Percentiles rank a stretch among this genome's conserved stretches.
Conservation (phyloP, 805 yeast species). For the Monosporozyma yasuniensis region DNA sequence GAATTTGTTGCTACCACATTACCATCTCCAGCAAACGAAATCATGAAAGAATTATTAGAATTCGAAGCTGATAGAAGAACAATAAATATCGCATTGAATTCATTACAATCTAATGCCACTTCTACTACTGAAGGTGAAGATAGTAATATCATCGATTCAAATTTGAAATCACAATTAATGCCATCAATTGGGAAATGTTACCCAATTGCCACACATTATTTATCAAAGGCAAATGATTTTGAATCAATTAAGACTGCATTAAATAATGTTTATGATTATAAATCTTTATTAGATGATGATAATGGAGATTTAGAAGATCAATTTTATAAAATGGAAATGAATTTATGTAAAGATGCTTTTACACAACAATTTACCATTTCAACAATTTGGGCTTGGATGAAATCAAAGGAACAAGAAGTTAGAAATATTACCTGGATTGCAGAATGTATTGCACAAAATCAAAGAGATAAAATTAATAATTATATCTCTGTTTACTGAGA, state of each 20-base stretch:
- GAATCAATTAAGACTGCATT: conserved; percentile 69
- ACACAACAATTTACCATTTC: conserved; percentile 92
- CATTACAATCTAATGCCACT: conserved; percentile 38
- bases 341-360: conserved; percentile 81
- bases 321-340: conserved; percentile 88
- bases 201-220: conserved; percentile 53
- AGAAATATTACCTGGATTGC: conserved; percentile 99
- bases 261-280: conserved; percentile 57
- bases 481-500: conserved; percentile 81
- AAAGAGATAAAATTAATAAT: conserved; percentile 84
- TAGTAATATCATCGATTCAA: conserved; percentile 44
- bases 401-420: conserved; percentile 92
- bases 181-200: conserved; percentile 79
- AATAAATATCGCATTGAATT: conserved; percentile 83
- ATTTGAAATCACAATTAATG: conserved; percentile 63
- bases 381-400: conserved; percentile 94
- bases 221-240: conserved; percentile 69
- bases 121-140: not conserved
- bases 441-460: conserved; percentile 98
- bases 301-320: conserved; percentile 68
- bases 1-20: conserved; percentile 53
- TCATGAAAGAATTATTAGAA: conserved; percentile 66
- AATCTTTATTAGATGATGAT: conserved; percentile 41
- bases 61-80: conserved; percentile 96
- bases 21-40: conserved; percentile 67